These are phyloP conservation scores for Beverwykella pulmonaria DNA, from an alignment of 495 filamentous ascomycete genomes.

Conservation along the genomic window DNA sequence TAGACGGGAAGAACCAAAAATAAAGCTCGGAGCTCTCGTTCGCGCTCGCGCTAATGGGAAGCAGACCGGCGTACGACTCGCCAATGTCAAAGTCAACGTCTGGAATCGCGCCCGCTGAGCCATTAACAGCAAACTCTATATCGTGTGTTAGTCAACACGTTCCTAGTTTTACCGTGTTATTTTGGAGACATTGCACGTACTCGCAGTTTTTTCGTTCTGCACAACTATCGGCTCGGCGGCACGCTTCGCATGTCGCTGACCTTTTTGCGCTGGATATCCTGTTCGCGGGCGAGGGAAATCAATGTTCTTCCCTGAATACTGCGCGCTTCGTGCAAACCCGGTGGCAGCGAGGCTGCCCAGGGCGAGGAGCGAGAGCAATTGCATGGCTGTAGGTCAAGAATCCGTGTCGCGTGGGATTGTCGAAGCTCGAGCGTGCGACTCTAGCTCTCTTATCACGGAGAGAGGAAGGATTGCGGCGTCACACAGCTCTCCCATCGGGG, in stretches of 20 bases:
- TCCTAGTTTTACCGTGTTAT: no score
- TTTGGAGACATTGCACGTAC: conserved; percentile 3
- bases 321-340: conserved; percentile 32
- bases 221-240: conserved; percentile 35
- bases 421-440: neutral
- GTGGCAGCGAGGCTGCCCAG: conserved; percentile 33
- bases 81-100: conserved; percentile 50
- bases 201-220: conserved; percentile 44
- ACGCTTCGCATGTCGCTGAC: conserved; percentile 21
- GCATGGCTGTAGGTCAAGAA: conserved; percentile 16
- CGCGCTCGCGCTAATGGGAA: conserved; percentile 43
- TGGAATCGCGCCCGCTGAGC: conserved; percentile 42
- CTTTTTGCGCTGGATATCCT: conserved; percentile 14
- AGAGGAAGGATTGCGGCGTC: no score
- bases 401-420: no score
- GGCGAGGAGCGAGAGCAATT: conserved; percentile 33
- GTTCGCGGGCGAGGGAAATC: conserved; percentile 13
- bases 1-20: conserved; percentile 50
- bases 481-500: neutral
- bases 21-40: conserved; percentile 44
- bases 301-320: conserved; percentile 38
- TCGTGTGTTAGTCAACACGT: neutral
- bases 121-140: conserved; percentile 46
- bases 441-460: no score
- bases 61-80: conserved; percentile 48